Evolutionary conservation across 495 filamentous ascomycete species (phyloP), one percentile per base, ranked within the genome.

Genomic region (Podospora bellae-mahoneyi): DNA sequence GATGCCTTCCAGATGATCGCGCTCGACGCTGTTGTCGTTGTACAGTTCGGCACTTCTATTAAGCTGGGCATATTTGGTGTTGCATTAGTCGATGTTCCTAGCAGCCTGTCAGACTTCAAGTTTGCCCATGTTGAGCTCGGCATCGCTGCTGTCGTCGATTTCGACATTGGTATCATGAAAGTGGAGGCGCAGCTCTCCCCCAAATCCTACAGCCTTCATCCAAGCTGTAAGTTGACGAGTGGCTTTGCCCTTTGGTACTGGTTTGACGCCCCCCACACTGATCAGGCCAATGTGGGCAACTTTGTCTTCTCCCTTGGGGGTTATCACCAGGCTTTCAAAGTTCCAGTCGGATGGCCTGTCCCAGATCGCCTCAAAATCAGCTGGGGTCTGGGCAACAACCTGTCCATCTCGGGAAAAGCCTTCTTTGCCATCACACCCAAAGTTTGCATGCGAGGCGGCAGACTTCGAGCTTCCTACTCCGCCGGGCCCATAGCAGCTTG

Each of bases 241-340:
- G 83, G 83, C 3, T 82, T 84, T 64, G 82, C 80, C 0, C 69
- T 86, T 15, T 79, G 69, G 56, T 77, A 71, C 53, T 87, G 84
- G 84, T 86, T 85, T 68, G 18, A 10, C 48, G 10, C 48, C 9
- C 48, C 18, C 18, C 48, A n/a, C 48, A 1, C 23, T 23, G 23
- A 23, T 23, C 23, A 23, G 23, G 23, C 23, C 23, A 23, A 23
- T 23, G 23, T 23, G 23, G 85, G 84, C 10, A 79, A 87, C 67
- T 86, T 75, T 67, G 84, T 86, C 16, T 84, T 87, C 68, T 81
- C 81, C 7, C 64, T 86, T 6, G 85, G 85, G 19, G 85, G 85
- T 9, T 86, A 83, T 67, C 81, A 86, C 71, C 75, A 26, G 0
- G 74, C 75, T 0, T 87, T 75, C 73, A 64, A 66, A 18, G 26